Evolutionary conservation across 495 filamentous ascomycete genomes (phyloP).

Genomic region (Penicillium simplicissimum): DNA sequence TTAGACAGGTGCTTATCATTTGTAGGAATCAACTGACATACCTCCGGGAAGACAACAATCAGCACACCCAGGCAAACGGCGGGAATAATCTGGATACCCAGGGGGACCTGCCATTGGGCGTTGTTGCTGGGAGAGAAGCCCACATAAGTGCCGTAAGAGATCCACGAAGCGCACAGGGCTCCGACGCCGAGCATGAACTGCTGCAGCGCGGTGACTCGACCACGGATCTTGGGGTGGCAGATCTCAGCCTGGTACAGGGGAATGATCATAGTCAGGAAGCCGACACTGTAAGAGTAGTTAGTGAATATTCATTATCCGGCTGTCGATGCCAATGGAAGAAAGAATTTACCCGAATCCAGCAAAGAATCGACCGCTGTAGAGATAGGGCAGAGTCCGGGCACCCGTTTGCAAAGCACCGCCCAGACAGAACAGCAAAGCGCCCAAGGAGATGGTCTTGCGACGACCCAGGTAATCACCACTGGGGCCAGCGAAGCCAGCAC

Average conservation of each 20-base stretch:
- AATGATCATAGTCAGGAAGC: constrained; percentile 60
- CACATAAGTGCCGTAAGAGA: constrained; percentile 48
- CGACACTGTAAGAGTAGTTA: constrained; percentile 37
- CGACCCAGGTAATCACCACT: constrained; percentile 43
- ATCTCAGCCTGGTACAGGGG: constrained; percentile 50
- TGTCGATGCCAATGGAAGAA: constrained; percentile 6
- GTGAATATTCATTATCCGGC: not conserved
- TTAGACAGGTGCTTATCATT: not conserved
- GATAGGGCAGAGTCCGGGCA: constrained; percentile 36
- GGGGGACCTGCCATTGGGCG: constrained; percentile 45
- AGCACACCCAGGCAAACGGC: constrained; percentile 43
- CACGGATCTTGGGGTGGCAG: constrained; percentile 46
- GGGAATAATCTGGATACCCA: constrained; percentile 45
- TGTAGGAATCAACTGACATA: constrained; percentile 7
- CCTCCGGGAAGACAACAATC: constrained; percentile 53
- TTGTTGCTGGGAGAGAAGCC: constrained; percentile 48
- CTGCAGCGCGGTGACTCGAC: constrained; percentile 43
- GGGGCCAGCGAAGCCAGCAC: constrained; percentile 40
- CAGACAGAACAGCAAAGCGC: constrained; percentile 45
- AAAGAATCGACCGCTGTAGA: constrained; percentile 46
- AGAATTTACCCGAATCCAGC: constrained; percentile 51
- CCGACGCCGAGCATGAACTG: constrained; percentile 51
- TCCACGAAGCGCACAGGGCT: constrained; percentile 41
- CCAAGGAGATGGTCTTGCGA: constrained; percentile 45
- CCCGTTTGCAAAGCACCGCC: constrained; percentile 47